These are phyloP conservation scores for Excoecaria agallocha DNA, from an alignment of 345 rosid species.

Conservation along the genomic window DNA sequence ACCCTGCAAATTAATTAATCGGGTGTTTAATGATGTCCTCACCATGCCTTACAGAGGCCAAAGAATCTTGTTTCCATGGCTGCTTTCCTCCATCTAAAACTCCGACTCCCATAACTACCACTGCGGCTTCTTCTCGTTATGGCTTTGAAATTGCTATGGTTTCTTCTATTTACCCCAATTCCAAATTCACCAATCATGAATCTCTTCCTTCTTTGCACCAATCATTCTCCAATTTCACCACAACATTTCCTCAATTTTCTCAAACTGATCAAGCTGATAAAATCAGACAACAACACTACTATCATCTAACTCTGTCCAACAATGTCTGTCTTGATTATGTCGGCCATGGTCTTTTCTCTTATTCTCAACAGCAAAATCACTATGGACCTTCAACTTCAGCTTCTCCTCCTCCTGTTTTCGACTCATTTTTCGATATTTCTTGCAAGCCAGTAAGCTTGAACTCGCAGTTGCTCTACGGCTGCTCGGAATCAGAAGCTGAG, in stretches of 20 bases:
- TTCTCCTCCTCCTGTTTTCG: constrained; percentile 16
- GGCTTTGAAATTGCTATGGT: constrained; percentile 44
- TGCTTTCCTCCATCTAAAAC: constrained; percentile 27
- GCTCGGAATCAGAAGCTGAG: constrained; percentile 50
- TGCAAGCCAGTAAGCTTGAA: constrained; percentile 44
- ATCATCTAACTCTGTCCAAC: constrained; percentile 48
- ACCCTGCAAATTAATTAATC: background rate
- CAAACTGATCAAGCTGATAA: constrained; percentile 53
- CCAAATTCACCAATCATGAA: constrained; percentile 72
- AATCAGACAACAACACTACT: constrained; percentile 60
- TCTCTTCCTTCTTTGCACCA: constrained; percentile 67
- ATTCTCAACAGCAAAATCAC: constrained; percentile 39
- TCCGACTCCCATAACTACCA: background rate
- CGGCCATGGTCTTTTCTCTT: constrained; percentile 78
- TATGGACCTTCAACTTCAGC: constrained; percentile 27
- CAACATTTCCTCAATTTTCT: constrained; percentile 50
- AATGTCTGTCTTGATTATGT: constrained; percentile 62
- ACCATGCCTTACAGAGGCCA: constrained; percentile 40
- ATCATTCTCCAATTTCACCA: constrained; percentile 47
- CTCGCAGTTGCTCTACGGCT: constrained; percentile 36
- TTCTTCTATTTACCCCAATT: constrained; percentile 42
- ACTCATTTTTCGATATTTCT: constrained; percentile 37
- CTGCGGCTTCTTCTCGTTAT: constrained; percentile 21
- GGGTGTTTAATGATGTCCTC: constrained; percentile 40
- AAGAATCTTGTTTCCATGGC: constrained; percentile 48